Percentiles rank a stretch among this genome's conserved stretches.
Evolutionary conservation across 2,329 filamentous ascomycete species (phyloP).

Genomic region (Aulographum hederae): DNA sequence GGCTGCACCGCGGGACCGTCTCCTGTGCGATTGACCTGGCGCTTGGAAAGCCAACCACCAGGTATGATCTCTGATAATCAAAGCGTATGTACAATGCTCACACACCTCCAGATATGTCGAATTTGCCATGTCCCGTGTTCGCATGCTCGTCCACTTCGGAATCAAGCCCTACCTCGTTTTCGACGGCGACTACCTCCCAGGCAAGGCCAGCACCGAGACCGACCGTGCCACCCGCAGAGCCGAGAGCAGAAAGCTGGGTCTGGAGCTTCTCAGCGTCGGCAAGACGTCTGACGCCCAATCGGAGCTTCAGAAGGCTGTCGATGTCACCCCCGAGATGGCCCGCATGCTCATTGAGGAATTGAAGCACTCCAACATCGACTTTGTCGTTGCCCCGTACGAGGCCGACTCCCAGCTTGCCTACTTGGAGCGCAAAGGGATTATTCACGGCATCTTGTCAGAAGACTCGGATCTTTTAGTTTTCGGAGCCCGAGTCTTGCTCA

Average conservation of each 20-base stretch:
- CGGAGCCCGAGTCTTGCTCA: constrained; percentile 74
- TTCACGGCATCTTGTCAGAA: constrained; percentile 81
- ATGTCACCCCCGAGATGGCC: constrained; percentile 94
- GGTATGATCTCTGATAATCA: constrained; percentile 33
- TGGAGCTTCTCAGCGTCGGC: constrained; percentile 67
- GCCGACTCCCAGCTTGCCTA: constrained; percentile 95
- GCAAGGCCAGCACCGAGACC: constrained; percentile 74
- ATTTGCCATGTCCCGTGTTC: constrained; percentile 75
- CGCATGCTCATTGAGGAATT: constrained; percentile 78
- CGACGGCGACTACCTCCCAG: constrained; percentile 86
- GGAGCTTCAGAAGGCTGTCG: constrained; percentile 87
- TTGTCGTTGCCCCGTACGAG: constrained; percentile 92
- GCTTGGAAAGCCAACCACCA: constrained; percentile 69
- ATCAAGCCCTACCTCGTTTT: constrained; percentile 92
- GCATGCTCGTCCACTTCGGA: constrained; percentile 86
- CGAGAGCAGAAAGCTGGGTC: constrained; percentile 55
- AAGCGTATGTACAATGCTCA: constrained; percentile 3
- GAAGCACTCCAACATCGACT: constrained; percentile 61
- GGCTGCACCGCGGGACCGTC: constrained; percentile 87
- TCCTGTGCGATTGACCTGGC: constrained; percentile 84
- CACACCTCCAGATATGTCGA: constrained; percentile 53
- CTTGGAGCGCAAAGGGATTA: constrained; percentile 67
- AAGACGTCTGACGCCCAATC: constrained; percentile 62
- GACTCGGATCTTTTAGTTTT: constrained; percentile 95
- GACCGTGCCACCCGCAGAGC: constrained; percentile 58